A percentile compares a stretch with the other conserved stretches of the same genome.
These are phyloP conservation scores for Fusarium verticillioides DNA, from an alignment of 2,329 filamentous ascomycete genomes.

Conservation along the genomic window DNA sequence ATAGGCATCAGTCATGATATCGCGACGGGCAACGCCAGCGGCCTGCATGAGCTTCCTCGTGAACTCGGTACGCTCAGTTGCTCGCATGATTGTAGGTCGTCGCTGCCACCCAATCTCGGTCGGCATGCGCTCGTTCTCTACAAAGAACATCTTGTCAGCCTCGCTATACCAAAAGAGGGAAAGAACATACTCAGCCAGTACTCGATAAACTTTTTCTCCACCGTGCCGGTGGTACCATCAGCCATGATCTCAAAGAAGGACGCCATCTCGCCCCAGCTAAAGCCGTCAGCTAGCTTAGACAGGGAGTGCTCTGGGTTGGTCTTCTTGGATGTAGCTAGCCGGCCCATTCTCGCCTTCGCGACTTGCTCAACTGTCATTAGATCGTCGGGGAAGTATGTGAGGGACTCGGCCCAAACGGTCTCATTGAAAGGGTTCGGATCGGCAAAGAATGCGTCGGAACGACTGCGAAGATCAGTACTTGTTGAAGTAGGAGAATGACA, in stretches of 20 bases:
- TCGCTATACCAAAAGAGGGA: too few species aligned
- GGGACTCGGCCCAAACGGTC: constrained; percentile 1
- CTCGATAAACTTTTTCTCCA: constrained; percentile 11
- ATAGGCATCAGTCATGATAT: background rate
- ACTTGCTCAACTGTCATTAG: constrained; percentile 8
- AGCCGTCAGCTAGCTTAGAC: background rate
- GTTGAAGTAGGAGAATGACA: too few species aligned
- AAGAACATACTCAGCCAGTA: constrained; percentile 7
- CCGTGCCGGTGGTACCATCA: constrained; percentile 10
- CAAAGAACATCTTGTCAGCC: too few species aligned
- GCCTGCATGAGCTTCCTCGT: constrained; percentile 3
- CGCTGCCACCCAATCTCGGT: constrained; percentile 17
- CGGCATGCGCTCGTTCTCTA: constrained; percentile 5
- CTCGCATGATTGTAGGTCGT: background rate
- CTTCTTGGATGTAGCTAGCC: background rate
- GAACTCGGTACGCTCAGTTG: background rate
- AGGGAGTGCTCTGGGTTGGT: constrained; percentile 3
- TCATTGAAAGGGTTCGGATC: constrained; percentile 4
- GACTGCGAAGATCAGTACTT: background rate
- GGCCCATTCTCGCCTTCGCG: constrained; percentile 6
- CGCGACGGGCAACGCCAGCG: background rate
- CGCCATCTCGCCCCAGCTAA: constrained; percentile 18
- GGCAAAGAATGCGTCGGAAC: constrained; percentile 6
- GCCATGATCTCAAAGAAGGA: constrained; percentile 22
- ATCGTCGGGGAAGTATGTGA: background rate